Base-by-base conservation (phyloP, 1,284 basidiomycete genomes). In the Exobasidium rhododendri region DNA sequence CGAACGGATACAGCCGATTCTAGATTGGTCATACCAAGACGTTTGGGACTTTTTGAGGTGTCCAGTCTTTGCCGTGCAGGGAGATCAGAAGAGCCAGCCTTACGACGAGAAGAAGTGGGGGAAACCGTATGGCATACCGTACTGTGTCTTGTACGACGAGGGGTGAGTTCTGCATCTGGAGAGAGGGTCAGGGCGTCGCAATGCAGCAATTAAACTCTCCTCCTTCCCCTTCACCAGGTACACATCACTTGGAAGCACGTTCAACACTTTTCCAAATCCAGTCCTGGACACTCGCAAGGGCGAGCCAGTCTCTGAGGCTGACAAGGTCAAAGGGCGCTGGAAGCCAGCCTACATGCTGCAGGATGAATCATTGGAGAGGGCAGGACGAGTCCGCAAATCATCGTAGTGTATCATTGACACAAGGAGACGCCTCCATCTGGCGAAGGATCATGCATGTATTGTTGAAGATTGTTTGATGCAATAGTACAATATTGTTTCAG, bases 201-300 rank as follows among this genome's bases (percentile, higher is more conserved):
- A n/a, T n/a, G n/a, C n/a, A n/a, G n/a, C n/a, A n/a, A n/a, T n/a
- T n/a, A n/a, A n/a, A n/a, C n/a, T n/a, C n/a, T n/a, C n/a, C n/a
- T n/a, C n/a, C n/a, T n/a, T n/a, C n/a, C n/a, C n/a, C n/a, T n/a
- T n/a, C 22, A 20, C 66, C 26, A 94, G 92, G 31, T 98, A 96
- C 80, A 98, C 96, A 0, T 96, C 92, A 2, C 85, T 98, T 14
- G 94, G 96, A 24, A 96, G 92, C 17, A 94, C 90, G 0, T 91
- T 87, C 81, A 97, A 97, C 81, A 97, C 96, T 0, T 88, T 88
- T 71, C 92, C 87, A 0, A 98, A 98, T 74, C 94, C 94, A 0
- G 85, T 89, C 0, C 84, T 96, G 4, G 83, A 84, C 26, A 44
- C 68, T 11, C n/a, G 45, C 10, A 53, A 64, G 45, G 66, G 67